These are phyloP conservation scores for Aquilaria agallochum DNA, from an alignment of 441 rosid genomes.

Conservation along the genomic window DNA sequence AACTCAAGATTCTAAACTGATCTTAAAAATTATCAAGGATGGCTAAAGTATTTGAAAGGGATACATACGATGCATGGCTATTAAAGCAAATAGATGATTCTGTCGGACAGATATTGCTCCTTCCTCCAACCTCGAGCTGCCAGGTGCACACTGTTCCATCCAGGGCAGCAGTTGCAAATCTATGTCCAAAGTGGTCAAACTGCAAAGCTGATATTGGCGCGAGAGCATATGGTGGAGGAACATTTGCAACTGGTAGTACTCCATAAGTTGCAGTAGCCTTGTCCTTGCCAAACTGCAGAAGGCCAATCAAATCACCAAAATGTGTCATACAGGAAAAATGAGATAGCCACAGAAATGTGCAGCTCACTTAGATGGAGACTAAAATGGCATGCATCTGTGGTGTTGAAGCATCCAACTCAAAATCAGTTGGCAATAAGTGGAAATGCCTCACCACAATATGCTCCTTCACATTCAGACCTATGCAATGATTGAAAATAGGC, in stretches of 20 bases:
- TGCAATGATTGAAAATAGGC: too few species aligned
- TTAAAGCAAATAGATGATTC: slow-evolving; percentile 94
- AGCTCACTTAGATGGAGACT: too few species aligned
- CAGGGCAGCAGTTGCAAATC: slow-evolving; percentile 85
- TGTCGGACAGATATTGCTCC: slow-evolving; percentile 76
- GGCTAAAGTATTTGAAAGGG: slow-evolving; percentile 7
- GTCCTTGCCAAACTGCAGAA: slow-evolving; percentile 74
- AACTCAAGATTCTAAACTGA: slow-evolving; percentile 1
- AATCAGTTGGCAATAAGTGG: neutral
- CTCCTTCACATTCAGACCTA: too few species aligned
- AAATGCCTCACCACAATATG: too few species aligned
- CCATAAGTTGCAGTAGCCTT: slow-evolving; percentile 92
- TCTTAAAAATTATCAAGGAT: slow-evolving; percentile 10
- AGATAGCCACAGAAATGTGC: too few species aligned
- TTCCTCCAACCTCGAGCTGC: slow-evolving; percentile 96
- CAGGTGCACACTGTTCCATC: slow-evolving; percentile 95
- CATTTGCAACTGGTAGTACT: slow-evolving; percentile 82
- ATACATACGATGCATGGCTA: slow-evolving; percentile 77
- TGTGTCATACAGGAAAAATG: too few species aligned
- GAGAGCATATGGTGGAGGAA: slow-evolving; percentile 89
- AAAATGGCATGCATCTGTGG: too few species aligned
- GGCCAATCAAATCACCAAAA: too few species aligned
- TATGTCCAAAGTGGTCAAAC: slow-evolving; percentile 86
- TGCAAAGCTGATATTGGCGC: slow-evolving; percentile 86
- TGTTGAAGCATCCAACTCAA: too few species aligned